These are phyloP conservation scores for Megacollybia platyphylla DNA, from an alignment of 1,284 basidiomycete species.

Conservation along the genomic window DNA sequence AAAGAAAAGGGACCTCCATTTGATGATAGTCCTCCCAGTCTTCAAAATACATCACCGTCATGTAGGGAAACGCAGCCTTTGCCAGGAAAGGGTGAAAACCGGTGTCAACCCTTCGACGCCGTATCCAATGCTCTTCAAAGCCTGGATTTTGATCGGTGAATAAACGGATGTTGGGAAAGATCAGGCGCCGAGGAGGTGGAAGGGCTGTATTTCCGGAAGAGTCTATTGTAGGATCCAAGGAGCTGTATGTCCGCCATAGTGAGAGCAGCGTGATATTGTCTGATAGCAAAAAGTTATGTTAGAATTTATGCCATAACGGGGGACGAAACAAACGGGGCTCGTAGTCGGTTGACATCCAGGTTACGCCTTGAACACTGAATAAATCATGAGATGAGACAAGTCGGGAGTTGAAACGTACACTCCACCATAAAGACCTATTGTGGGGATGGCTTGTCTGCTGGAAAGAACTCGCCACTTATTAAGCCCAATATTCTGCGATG, in stretches of 20 bases:
- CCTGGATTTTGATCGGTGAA: slow-evolving; percentile 32
- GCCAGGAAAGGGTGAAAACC: slow-evolving; percentile 53
- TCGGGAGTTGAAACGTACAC: slow-evolving; percentile 23
- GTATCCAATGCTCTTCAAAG: slow-evolving; percentile 25
- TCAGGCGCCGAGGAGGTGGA: slow-evolving; percentile 55
- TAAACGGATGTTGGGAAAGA: slow-evolving; percentile 55
- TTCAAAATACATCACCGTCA: slow-evolving; percentile 52
- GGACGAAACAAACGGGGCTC: slow-evolving; percentile 25
- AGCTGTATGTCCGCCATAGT: slow-evolving; percentile 68
- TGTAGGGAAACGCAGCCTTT: slow-evolving; percentile 62
- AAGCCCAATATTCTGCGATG: slow-evolving; percentile 34
- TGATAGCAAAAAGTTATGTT: slow-evolving; percentile 11
- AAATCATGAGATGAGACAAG: neutral
- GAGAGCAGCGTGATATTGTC: slow-evolving; percentile 68
- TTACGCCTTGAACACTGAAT: slow-evolving; percentile 38
- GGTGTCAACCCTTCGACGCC: slow-evolving; percentile 31
- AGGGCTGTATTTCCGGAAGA: slow-evolving; percentile 37
- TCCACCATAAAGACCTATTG: slow-evolving; percentile 44
- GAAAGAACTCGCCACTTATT: slow-evolving; percentile 55
- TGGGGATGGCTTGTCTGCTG: slow-evolving; percentile 31
- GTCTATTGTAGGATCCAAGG: slow-evolving; percentile 46
- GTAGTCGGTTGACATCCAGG: slow-evolving; percentile 40
- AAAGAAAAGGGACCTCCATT: slow-evolving; percentile 55
- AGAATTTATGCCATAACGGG: neutral
- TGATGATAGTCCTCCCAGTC: slow-evolving; percentile 69